A percentile compares a stretch with the other conserved stretches of the same genome.
Evolutionary conservation across 345 rosid species (phyloP).

Genomic region (Camelina laxa): DNA sequence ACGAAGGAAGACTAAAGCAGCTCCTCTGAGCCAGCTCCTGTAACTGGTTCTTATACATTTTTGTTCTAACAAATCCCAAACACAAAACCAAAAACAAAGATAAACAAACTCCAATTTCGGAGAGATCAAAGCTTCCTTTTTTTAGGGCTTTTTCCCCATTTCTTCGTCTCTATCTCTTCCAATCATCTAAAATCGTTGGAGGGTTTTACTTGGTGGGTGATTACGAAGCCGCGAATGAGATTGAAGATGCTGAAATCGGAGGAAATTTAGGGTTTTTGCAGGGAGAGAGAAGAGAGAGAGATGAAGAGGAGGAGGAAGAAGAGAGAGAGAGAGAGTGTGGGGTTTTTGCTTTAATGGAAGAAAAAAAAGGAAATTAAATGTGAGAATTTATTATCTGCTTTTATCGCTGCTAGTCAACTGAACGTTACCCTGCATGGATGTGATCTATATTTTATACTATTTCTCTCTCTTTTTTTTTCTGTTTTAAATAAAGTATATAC

Average conservation of each 20-base stretch:
- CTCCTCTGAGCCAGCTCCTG: conserved; percentile 99
- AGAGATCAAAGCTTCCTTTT: conserved; percentile 35
- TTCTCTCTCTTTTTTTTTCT: not conserved
- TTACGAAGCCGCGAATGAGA: conserved; percentile 23
- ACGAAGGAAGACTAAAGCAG: conserved; percentile 95
- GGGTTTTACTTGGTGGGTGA: conserved; percentile 27
- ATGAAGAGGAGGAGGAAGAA: not conserved
- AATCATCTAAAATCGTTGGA: conserved; percentile 2
- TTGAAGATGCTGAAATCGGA: conserved; percentile 40
- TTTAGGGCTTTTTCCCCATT: conserved; percentile 17
- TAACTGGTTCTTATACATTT: conserved; percentile 99
- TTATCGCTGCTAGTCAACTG: conserved; percentile 61
- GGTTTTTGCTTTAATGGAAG: conserved; percentile 37
- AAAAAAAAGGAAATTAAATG: conserved; percentile 27
- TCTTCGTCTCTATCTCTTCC: not conserved
- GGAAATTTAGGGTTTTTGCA: conserved; percentile 52
- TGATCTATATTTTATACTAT: conserved; percentile 31
- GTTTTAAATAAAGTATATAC: no score
- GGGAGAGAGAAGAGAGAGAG: conserved; percentile 3
- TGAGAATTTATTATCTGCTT: conserved; percentile 48
- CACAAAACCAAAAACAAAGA: not conserved
- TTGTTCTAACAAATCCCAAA: not conserved
- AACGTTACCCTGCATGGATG: conserved; percentile 81
- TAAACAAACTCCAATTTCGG: conserved; percentile 18
- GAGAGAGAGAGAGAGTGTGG: conserved; percentile 30